Evolutionary conservation across 2,329 filamentous ascomycete genomes (phyloP), one percentile per base, ranked within the genome.

Genomic region (Capronia coronata): DNA sequence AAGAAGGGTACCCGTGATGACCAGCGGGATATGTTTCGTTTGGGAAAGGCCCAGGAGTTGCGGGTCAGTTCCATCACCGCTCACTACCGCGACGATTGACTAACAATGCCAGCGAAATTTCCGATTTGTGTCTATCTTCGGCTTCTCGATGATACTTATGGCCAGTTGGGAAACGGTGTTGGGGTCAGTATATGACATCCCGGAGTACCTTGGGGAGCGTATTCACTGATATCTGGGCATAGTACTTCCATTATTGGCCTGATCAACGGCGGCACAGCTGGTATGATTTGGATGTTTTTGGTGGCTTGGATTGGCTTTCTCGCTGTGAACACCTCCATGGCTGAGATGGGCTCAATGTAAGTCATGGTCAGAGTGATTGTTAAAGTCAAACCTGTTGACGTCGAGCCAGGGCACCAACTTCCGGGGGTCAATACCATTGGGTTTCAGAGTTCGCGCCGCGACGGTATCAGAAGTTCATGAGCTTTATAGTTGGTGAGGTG

Each of bases 261-360:
- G 18, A 53, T 56, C 48, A 77, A 77, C 55, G 76, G 76, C 6
- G 77, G 76, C 11, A 71, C 73, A 2, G 57, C 53, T 4, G 76
- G 75, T 19, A 65, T 78, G 9, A 71, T 79, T 34, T 80, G 75
- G 67, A 69, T 74, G 2, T 78, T 71, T 47, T 51, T 78, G 1
- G 61, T 75, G 29, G 69, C 69, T 9, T 75, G 73, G 69, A 58
- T 71, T 25, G 75, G 74, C 1, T 68, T 71, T 32, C 55, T 68
- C 2, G 46, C 65, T 3, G 66, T 70, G 27, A 68, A 67, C 48
- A 61, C 65, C 0, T 73, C 70, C 2, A 69, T 76, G 65, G 71
- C 72, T 5, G 74, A 76, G 55, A 73, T 76, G 67, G 72, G 71
- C 1, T 74, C 71, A 3, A 76, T 76, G 69, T 63, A 55, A 51